These are phyloP conservation scores for Symbiodinium pilosum DNA, from an alignment of 73 alveolate species.

Conservation along the genomic window DNA sequence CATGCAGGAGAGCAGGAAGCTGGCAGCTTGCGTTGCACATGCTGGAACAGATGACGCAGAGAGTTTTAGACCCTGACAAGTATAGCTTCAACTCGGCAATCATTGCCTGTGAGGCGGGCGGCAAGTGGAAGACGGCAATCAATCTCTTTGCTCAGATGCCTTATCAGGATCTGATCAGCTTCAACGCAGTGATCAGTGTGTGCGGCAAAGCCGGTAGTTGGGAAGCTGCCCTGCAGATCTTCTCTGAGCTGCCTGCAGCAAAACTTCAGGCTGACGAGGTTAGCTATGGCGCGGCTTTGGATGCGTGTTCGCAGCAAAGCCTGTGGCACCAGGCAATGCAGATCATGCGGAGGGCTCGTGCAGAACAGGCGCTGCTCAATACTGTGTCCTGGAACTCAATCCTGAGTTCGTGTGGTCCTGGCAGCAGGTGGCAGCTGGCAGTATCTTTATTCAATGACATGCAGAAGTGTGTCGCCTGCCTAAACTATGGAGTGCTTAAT, in stretches of 20 bases:
- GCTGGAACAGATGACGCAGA: background rate
- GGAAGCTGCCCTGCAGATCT: background rate
- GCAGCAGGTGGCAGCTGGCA: background rate
- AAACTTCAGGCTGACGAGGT: constrained; percentile 29
- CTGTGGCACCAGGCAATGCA: constrained; percentile 27
- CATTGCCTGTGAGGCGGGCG: constrained; percentile 12
- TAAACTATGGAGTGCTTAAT: too few relatives aligned
- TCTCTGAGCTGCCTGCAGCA: background rate
- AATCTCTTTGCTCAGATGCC: background rate
- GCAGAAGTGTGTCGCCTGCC: too few relatives aligned
- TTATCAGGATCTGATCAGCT: constrained; percentile 16
- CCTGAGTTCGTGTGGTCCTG: background rate
- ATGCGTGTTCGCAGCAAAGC: background rate
- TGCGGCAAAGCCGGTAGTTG: constrained; percentile 12
- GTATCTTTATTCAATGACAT: background rate
- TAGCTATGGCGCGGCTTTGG: constrained; percentile 27
- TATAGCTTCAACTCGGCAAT: constrained; percentile 16
- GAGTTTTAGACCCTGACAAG: background rate
- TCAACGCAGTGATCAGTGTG: constrained; percentile 46
- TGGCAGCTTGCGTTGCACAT: background rate
- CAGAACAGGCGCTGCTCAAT: background rate
- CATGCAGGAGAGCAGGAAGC: background rate
- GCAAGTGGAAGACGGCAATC: constrained; percentile 26
- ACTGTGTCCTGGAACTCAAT: background rate
- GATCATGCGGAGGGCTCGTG: background rate